Percentiles rank a stretch among this genome's conserved stretches.
phyloP scores from a whole-genome alignment of 225 moss, liverwort and hornwort species.

The Anthoceros angustus region DNA sequence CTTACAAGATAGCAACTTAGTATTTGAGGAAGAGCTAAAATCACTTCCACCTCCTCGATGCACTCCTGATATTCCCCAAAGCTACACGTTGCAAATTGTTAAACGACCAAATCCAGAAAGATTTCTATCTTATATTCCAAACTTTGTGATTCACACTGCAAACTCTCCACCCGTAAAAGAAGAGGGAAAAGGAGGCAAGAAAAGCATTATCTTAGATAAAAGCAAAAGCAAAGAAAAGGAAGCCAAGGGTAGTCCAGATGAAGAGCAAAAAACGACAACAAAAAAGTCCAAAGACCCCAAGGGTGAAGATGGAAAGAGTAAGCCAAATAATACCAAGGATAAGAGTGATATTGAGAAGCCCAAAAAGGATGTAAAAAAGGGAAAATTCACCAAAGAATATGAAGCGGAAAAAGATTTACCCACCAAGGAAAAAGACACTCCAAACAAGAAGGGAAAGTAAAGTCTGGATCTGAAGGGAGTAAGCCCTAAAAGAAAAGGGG shows the following conservation, averaged over 20 bases:
- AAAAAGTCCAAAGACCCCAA: neutral
- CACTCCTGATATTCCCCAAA: neutral
- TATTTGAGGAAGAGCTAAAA: neutral
- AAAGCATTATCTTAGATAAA: neutral
- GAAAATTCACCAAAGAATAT: too few species aligned
- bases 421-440: too few species aligned
- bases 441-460: too few species aligned
- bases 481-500: neutral
- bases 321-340: too few species aligned
- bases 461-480: too few species aligned
- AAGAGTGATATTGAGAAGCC: too few species aligned
- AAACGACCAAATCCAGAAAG: neutral
- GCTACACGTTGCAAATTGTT: neutral
- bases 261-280: neutral
- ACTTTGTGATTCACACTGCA: neutral
- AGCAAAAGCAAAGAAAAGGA: slow-evolving; percentile 1
- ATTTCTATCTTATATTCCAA: neutral
- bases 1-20: neutral
- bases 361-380: too few species aligned
- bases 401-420: too few species aligned
- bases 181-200: slow-evolving; percentile 4
- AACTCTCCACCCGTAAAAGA: neutral
- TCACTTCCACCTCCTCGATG: neutral
- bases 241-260: slow-evolving; percentile 24
- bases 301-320: neutral